Evolutionary conservation across 441 rosid species (phyloP), one percentile per base, ranked within the genome.

Genomic region (Pelargonium fulgidum): DNA sequence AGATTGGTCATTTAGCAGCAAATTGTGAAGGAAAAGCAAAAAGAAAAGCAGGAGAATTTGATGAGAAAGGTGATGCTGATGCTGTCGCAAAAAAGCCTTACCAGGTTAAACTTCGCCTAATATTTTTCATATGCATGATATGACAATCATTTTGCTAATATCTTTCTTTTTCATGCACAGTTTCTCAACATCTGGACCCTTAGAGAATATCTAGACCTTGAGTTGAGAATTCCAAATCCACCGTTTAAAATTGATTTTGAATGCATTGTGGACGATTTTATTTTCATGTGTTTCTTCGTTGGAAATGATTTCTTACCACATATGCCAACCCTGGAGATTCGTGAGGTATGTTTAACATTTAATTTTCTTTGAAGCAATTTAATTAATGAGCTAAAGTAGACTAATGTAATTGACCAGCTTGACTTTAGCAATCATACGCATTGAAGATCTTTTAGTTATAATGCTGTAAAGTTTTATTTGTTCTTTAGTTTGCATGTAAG

Each of bases 301-400:
- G 99, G 99, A 68, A 95, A 95, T 75, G 99, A 95, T 81, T 95
- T 95, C 78, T 81, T 95, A 79, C 99, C 99, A 5, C 98, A 94
- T 75, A 94, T 94, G 99, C 99, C 99, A 3, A 92, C 99, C 2
- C 68, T 94, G 80, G 99, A 94, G 87, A 94, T 94, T 79, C 89
- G 96, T 3, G 99, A 94, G 99, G 99, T 94, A 80, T 70, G 93
- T 75, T 61, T 42, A 64, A 16, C 41, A 45, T 33, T 42, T 39
- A 11, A 19, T 8, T n/a, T 41, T 44, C 5, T 44, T 54, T 71
- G 14, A 52, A 17, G 11, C 7, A 12, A 44, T 50, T 48, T 65
- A 9, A 9, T 22, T 26, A 19, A 62, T n/a, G 17, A 29, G 65
- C 63, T 59, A 19, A 3, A 4, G 17, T 13, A 19, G 13, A 62